phyloP scores from a whole-genome alignment of 768 basidiomycete species.

The Kwoniella mangroviensis region DNA sequence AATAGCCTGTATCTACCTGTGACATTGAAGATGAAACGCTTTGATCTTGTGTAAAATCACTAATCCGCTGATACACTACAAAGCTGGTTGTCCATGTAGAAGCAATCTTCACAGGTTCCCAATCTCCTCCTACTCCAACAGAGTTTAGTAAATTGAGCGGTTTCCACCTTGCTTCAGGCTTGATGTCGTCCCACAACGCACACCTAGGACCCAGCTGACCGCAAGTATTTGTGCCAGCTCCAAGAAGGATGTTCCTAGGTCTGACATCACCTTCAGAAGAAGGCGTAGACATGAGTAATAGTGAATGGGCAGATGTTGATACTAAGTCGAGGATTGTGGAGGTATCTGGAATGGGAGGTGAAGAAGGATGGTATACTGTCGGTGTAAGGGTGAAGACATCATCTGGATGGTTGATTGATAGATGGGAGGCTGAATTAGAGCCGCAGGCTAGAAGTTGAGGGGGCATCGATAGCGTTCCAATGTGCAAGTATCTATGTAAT shows the following conservation, averaged over 20 bases:
- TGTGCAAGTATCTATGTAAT: too few relatives aligned
- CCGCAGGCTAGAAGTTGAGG: slow-evolving; percentile 41
- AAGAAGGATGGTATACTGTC: slow-evolving; percentile 34
- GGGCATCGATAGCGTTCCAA: slow-evolving; percentile 8
- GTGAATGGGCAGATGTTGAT: slow-evolving; percentile 78
- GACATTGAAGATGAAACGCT: neutral
- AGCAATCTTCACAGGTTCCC: slow-evolving; percentile 64
- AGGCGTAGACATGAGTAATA: slow-evolving; percentile 65
- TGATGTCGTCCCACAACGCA: slow-evolving; percentile 60
- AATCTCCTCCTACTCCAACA: slow-evolving; percentile 51
- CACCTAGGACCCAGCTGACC: slow-evolving; percentile 70
- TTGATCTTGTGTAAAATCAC: neutral
- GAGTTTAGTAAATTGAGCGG: slow-evolving; percentile 41
- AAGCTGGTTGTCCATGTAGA: slow-evolving; percentile 86
- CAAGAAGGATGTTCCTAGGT: slow-evolving; percentile 64
- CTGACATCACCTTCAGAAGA: slow-evolving; percentile 23
- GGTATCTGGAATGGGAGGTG: neutral
- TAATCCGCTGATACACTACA: slow-evolving; percentile 63
- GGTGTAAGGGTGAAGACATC: slow-evolving; percentile 41
- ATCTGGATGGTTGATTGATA: slow-evolving; percentile 41
- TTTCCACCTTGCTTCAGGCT: slow-evolving; percentile 56
- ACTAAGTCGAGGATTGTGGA: slow-evolving; percentile 63
- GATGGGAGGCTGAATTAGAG: slow-evolving; percentile 51
- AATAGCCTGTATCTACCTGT: neutral
- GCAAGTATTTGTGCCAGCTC: slow-evolving; percentile 70